Conservation (phyloP, 176 grass and related monocot species). For the Secale cereale region DNA sequence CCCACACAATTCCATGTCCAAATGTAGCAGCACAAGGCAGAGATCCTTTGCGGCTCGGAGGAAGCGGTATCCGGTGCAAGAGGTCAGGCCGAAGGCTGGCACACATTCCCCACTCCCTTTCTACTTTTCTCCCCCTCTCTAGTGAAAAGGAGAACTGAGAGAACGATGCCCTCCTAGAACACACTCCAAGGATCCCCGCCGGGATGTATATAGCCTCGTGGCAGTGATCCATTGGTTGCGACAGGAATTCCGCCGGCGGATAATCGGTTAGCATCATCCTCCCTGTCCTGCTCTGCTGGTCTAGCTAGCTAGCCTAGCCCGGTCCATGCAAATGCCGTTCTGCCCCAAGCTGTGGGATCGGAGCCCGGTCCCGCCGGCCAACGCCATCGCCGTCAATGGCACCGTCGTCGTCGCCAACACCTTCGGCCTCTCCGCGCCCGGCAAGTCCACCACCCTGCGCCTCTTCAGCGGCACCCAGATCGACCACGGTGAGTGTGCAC, state of each 20-base stretch:
- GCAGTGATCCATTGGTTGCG: neutral
- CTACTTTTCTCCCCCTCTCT: neutral
- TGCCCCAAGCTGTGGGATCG: constrained; percentile 23
- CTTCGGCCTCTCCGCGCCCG: constrained; percentile 23
- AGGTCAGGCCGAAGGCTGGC: constrained; percentile 47
- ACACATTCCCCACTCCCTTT: constrained; percentile 34
- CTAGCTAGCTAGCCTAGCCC: neutral
- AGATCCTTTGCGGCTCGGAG: neutral
- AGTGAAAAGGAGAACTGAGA: neutral
- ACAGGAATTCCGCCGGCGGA: neutral
- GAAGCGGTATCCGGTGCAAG: constrained; percentile 52
- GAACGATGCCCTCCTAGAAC: constrained; percentile 43
- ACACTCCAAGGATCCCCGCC: constrained; percentile 52
- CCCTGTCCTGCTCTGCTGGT: neutral
- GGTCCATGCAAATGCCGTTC: constrained; percentile 46
- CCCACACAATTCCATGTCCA: neutral
- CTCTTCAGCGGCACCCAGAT: constrained; percentile 74
- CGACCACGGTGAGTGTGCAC: constrained; percentile 37
- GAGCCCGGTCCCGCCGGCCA: neutral
- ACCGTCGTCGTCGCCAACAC: constrained; percentile 54
- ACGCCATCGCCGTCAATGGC: constrained; percentile 44
- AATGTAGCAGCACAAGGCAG: neutral
- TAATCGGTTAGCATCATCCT: neutral
- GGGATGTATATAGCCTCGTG: constrained; percentile 9
- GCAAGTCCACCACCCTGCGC: constrained; percentile 55